A percentile compares a stretch with the other conserved stretches of the same genome.
Evolutionary conservation across 257 asterid species (phyloP).

Genomic region (Solanum megistacrolobum): DNA sequence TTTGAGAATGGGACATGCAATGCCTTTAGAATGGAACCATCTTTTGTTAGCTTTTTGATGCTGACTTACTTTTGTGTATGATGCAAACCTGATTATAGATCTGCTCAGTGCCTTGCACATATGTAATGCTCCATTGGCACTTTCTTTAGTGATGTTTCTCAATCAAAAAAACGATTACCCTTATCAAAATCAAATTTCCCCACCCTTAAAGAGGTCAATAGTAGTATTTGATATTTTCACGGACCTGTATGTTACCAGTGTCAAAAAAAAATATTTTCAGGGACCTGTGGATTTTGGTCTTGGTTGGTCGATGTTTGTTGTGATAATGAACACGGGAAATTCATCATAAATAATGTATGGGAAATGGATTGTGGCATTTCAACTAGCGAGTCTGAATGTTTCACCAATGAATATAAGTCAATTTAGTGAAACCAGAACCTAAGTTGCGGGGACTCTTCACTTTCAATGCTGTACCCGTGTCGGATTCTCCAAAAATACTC

Average conservation of each 20-base stretch:
- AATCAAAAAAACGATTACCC: not conserved
- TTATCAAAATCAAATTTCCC: not conserved
- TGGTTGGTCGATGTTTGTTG: not conserved
- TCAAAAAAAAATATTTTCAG: too few relatives aligned
- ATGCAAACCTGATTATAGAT: not conserved
- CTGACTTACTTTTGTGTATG: not conserved
- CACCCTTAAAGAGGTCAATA: not conserved
- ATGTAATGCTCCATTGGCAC: not conserved
- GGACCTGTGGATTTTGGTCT: not conserved
- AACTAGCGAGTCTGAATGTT: not conserved
- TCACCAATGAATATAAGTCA: not conserved
- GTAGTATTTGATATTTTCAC: not conserved
- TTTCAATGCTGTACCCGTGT: not conserved
- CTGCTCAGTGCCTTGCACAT: not conserved
- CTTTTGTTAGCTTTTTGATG: not conserved
- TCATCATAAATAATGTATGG: not conserved
- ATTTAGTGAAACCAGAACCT: not conserved
- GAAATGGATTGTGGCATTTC: not conserved
- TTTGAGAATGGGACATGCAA: not conserved
- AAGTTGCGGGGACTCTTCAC: not conserved
- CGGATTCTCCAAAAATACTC: not conserved
- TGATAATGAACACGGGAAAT: not conserved
- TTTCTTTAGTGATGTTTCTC: not conserved
- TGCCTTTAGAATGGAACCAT: not conserved
- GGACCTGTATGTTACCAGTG: not conserved